Evolutionary conservation across 768 basidiomycete genomes (phyloP).

Genomic region (Tylopilus intermedius): DNA sequence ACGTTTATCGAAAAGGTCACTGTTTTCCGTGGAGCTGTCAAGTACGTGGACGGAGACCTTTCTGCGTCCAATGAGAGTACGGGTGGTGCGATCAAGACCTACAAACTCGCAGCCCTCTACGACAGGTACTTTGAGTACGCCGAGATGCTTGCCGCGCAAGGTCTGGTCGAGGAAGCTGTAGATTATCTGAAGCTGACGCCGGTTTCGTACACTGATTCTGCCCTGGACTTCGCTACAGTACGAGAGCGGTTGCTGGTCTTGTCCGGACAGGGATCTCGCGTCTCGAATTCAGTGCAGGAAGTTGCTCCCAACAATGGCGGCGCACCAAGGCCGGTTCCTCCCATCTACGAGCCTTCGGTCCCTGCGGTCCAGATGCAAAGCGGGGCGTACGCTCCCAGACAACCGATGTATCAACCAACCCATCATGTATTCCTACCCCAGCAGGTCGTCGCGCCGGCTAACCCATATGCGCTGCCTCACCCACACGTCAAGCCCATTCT

Average conservation of each 20-base stretch:
- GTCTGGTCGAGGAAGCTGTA: constrained; percentile 78
- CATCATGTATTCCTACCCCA: constrained; percentile 15
- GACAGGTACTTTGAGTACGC: constrained; percentile 96
- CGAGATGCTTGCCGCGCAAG: constrained; percentile 84
- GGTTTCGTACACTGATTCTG: constrained; percentile 63
- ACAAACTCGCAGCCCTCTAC: constrained; percentile 82
- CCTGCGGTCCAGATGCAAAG: constrained; percentile 21
- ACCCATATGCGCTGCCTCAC: constrained; percentile 15
- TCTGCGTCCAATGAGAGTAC: constrained; percentile 34
- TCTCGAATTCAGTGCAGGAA: constrained; percentile 25
- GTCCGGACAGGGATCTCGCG: constrained; percentile 25
- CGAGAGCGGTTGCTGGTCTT: constrained; percentile 44
- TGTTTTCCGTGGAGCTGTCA: constrained; percentile 83
- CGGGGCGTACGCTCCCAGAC: constrained; percentile 15
- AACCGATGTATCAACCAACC: constrained; percentile 32
- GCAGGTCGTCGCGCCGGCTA: neutral
- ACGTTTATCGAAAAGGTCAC: constrained; percentile 96
- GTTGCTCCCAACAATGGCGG: constrained; percentile 29
- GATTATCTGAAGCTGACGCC: constrained; percentile 79
- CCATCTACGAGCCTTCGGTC: constrained; percentile 19
- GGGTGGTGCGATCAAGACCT: constrained; percentile 47
- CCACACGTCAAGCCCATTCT: constrained; percentile 34
- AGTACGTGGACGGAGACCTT: constrained; percentile 74
- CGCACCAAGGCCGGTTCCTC: constrained; percentile 4
- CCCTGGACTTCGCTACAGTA: constrained; percentile 39